Conservation (phyloP, 2,329 filamentous ascomycete species). For the Alternaria viburni region DNA sequence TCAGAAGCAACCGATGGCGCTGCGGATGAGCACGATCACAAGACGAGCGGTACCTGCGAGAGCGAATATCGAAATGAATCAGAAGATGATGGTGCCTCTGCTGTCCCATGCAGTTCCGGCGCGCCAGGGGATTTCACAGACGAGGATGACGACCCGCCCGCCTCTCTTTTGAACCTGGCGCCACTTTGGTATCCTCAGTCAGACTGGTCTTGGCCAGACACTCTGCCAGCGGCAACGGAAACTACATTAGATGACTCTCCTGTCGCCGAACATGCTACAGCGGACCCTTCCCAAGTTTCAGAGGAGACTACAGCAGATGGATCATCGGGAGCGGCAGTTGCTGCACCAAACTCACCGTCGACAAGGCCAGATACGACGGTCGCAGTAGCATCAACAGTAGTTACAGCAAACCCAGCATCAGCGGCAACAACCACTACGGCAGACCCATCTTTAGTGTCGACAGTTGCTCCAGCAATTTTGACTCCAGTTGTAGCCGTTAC, state of each 20-base stretch:
- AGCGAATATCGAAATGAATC: not conserved
- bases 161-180: constrained; percentile 1
- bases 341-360: not conserved
- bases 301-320: not conserved
- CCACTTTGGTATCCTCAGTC: not conserved
- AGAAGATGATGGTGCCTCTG: not conserved
- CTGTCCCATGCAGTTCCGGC: not conserved
- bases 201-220: not conserved
- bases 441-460: not conserved
- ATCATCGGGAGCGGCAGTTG: not conserved
- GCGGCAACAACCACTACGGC: not conserved
- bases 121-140: not conserved
- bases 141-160: constrained; percentile 1
- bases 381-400: not conserved
- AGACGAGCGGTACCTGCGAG: not conserved
- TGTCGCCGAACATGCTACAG: not conserved
- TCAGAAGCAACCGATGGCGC: not conserved
- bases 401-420: not conserved
- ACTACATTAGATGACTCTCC: not conserved
- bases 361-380: not conserved
- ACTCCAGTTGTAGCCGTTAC: not conserved
- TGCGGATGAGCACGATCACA: not conserved
- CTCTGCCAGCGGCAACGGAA: not conserved
- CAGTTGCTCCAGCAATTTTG: not conserved
- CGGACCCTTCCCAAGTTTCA: not conserved